These are phyloP conservation scores for Paspalum notatum DNA, from an alignment of 176 grass and related monocot genomes.

Conservation along the genomic window DNA sequence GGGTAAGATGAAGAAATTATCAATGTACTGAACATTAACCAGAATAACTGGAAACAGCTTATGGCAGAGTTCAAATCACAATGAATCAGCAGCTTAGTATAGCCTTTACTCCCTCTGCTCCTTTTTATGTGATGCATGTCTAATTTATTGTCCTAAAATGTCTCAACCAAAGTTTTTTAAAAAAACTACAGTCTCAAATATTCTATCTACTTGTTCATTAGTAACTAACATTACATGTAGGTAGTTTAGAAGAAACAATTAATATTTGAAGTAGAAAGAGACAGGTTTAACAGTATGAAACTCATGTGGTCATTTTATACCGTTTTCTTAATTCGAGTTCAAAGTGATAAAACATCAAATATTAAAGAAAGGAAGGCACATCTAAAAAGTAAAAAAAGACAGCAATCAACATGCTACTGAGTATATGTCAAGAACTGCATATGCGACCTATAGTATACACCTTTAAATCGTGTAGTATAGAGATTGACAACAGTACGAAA, in stretches of 20 bases:
- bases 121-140: background rate
- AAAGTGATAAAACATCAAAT: background rate
- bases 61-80: slow-evolving; percentile 6
- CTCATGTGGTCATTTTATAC: background rate
- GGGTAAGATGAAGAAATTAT: slow-evolving; percentile 22
- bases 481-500: background rate
- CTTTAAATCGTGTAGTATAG: background rate
- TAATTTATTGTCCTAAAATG: background rate
- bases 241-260: background rate
- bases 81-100: slow-evolving; percentile 3
- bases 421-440: slow-evolving; percentile 22
- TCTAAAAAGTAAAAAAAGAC: background rate
- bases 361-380: background rate
- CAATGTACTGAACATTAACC: slow-evolving; percentile 23
- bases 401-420: slow-evolving; percentile 14
- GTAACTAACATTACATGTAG: background rate
- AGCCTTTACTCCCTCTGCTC: background rate
- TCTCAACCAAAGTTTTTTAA: background rate
- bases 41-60: background rate
- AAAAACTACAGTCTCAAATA: background rate
- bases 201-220: background rate
- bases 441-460: background rate
- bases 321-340: background rate
- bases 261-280: background rate
- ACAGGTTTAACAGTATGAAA: background rate